A percentile compares a stretch with the other conserved stretches of the same genome.
These are phyloP conservation scores for Gossypium ekmanianum DNA, from an alignment of 345 rosid genomes.

Conservation along the genomic window DNA sequence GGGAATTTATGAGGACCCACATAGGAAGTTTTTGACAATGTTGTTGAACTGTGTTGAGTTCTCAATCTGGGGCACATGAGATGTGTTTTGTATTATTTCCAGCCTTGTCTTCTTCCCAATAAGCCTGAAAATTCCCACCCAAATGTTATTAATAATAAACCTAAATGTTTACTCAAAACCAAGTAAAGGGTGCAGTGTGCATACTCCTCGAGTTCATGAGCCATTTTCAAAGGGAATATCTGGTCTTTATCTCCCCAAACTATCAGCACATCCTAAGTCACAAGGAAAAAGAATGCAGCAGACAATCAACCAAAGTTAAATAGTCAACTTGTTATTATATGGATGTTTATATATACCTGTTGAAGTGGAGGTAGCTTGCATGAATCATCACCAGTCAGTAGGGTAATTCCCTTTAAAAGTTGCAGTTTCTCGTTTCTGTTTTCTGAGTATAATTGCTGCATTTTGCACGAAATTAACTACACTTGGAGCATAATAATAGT, in stretches of 20 bases:
- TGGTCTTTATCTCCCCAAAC: constrained; percentile 85
- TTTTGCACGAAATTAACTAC: not conserved
- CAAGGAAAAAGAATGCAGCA: not conserved
- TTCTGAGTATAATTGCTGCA: constrained; percentile 56
- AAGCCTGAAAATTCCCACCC: constrained; percentile 40
- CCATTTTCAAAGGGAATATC: constrained; percentile 81
- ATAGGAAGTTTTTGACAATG: constrained; percentile 47
- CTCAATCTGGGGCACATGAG: constrained; percentile 83
- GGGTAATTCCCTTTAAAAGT: constrained; percentile 54
- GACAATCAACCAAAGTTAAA: not conserved
- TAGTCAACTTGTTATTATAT: not conserved
- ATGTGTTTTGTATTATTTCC: constrained; percentile 55
- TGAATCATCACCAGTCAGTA: constrained; percentile 38
- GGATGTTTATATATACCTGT: constrained; percentile 42
- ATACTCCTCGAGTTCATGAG: constrained; percentile 64
- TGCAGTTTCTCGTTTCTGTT: constrained; percentile 74
- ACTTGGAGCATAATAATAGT: not conserved
- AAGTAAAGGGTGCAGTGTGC: constrained; percentile 6
- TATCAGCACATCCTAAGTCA: constrained; percentile 54
- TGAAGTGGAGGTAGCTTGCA: constrained; percentile 45
- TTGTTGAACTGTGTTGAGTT: constrained; percentile 48
- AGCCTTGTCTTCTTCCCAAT: constrained; percentile 62
- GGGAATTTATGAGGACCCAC: constrained; percentile 1
- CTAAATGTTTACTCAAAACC: not conserved
- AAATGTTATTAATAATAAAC: too few species aligned